Percentiles rank a stretch among this genome's conserved stretches.
These are phyloP conservation scores for Penicillium waksmanii DNA, from an alignment of 495 filamentous ascomycete genomes.

Conservation along the genomic window DNA sequence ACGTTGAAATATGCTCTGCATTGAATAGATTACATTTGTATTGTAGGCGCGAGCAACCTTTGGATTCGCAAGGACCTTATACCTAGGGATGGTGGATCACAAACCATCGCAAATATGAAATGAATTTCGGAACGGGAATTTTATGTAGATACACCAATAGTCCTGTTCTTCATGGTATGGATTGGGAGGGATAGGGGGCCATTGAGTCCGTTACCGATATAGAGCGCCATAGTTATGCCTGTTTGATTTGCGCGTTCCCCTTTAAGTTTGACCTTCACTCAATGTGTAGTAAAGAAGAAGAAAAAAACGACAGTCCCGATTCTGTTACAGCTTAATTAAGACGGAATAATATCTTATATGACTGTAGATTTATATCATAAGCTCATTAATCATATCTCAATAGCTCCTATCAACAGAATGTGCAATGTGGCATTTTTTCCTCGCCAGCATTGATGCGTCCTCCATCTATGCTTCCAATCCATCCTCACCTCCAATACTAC, in stretches of 20 bases:
- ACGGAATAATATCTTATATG: no score
- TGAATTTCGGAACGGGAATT: slow-evolving; percentile 17
- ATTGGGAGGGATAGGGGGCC: no score
- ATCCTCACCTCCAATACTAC: slow-evolving; percentile 39
- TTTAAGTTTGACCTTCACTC: no score
- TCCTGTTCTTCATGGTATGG: no score
- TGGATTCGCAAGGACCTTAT: slow-evolving; percentile 25
- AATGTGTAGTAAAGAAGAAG: no score
- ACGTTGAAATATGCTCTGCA: slow-evolving; percentile 33
- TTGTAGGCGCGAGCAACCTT: slow-evolving; percentile 26
- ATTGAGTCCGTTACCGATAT: no score
- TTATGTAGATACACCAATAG: slow-evolving; percentile 2
- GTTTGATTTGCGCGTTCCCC: no score
- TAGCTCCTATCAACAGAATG: slow-evolving; percentile 2
- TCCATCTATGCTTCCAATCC: background rate
- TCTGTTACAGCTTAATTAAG: no score
- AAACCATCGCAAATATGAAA: slow-evolving; percentile 17
- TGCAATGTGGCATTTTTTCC: background rate
- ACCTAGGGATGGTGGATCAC: slow-evolving; percentile 10
- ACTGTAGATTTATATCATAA: background rate
- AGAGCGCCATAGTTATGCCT: no score
- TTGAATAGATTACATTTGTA: slow-evolving; percentile 32
- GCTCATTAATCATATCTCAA: slow-evolving; percentile 4
- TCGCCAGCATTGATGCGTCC: background rate
- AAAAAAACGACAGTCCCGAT: no score